Evolutionary conservation across 1,284 basidiomycete species (phyloP).

Genomic region (Ceratobasidium sp.): DNA sequence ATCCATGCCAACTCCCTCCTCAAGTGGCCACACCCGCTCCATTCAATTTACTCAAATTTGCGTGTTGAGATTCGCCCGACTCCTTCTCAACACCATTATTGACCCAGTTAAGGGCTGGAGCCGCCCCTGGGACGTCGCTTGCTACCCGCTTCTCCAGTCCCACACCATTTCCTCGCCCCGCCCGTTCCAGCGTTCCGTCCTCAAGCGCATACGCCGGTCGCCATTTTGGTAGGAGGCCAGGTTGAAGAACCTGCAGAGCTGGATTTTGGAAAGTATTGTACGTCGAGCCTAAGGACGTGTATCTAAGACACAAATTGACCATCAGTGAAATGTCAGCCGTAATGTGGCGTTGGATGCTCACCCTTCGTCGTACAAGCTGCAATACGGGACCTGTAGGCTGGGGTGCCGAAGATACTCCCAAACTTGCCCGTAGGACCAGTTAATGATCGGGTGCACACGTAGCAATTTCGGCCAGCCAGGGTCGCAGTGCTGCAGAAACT

Average conservation of each 20-base stretch:
- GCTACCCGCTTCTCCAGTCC: conserved; percentile 25
- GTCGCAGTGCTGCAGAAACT: conserved; percentile 84
- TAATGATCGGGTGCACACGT: conserved; percentile 94
- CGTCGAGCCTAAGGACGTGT: conserved; percentile 95
- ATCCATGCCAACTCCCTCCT: not conserved
- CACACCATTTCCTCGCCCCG: conserved; percentile 56
- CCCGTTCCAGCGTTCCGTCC: conserved; percentile 83
- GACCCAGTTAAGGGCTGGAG: not conserved
- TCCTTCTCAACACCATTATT: not conserved
- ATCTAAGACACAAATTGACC: conserved; percentile 65
- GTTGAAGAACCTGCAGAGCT: conserved; percentile 52
- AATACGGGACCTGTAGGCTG: conserved; percentile 84
- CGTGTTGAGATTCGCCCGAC: not conserved
- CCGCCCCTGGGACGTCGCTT: not conserved
- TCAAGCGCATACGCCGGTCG: conserved; percentile 83
- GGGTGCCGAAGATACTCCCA: conserved; percentile 83
- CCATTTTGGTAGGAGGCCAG: conserved; percentile 59
- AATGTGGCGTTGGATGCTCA: conserved; percentile 57
- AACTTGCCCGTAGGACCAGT: conserved; percentile 92
- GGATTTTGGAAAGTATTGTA: conserved; percentile 96
- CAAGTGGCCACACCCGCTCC: conserved; percentile 7
- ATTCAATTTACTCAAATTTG: not conserved
- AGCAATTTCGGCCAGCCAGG: conserved; percentile 90
- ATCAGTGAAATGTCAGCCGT: not conserved
- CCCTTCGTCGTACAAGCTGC: conserved; percentile 92